Evolutionary conservation across 768 basidiomycete genomes (phyloP).

Genomic region (Xerocomus brunneocitrinus): DNA sequence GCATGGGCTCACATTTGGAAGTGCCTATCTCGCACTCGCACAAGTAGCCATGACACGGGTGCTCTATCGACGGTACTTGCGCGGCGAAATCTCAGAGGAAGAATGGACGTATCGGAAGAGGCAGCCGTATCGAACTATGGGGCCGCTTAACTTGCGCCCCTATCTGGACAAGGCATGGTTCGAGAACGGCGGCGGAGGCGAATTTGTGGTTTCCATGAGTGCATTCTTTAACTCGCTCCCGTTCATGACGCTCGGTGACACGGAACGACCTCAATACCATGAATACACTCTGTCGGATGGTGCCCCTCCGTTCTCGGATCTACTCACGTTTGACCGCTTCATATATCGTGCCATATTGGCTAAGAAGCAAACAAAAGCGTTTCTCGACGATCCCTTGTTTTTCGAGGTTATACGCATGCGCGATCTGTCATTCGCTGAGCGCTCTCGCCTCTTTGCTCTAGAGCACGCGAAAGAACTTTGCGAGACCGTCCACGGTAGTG

Average conservation of each 20-base stretch:
- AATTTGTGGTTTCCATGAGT: constrained; percentile 41
- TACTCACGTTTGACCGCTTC: constrained; percentile 48
- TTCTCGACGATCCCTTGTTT: constrained; percentile 44
- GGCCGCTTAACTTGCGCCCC: constrained; percentile 49
- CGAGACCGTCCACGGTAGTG: not conserved
- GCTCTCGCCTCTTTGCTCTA: not conserved
- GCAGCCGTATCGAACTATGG: constrained; percentile 45
- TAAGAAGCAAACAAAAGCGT: constrained; percentile 32
- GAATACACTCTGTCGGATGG: not conserved
- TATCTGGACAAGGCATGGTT: constrained; percentile 38
- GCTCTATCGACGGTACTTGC: constrained; percentile 42
- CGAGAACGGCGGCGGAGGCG: constrained; percentile 39
- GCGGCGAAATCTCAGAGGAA: constrained; percentile 42
- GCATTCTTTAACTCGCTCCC: constrained; percentile 38
- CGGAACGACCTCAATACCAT: not conserved
- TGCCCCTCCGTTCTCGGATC: constrained; percentile 36
- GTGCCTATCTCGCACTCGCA: constrained; percentile 43
- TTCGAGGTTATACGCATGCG: constrained; percentile 34
- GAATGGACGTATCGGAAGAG: constrained; percentile 51
- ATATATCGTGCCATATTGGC: constrained; percentile 38
- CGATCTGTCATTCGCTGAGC: constrained; percentile 7
- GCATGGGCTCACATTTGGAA: constrained; percentile 46
- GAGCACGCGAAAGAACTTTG: constrained; percentile 21
- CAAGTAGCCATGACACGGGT: constrained; percentile 52
- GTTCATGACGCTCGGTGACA: constrained; percentile 40